Base-by-base conservation (phyloP, 371 early-diverging fungal genomes). In the Circinella umbellata region DNA sequence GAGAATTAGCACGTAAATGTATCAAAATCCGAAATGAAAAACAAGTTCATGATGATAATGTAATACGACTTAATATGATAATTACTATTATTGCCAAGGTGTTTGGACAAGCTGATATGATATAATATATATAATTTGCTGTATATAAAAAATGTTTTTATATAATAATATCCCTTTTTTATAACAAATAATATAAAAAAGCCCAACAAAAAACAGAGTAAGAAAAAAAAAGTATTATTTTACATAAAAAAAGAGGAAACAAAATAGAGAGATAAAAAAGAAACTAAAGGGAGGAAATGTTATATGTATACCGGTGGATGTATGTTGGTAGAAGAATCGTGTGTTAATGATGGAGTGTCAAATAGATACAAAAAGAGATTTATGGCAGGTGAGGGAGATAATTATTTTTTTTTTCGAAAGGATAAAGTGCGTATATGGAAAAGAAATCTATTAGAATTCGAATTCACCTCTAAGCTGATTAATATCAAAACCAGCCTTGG, bases 381-480 rank as follows among this genome's bases (percentile, higher is more conserved):
- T 27, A 42, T 42, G 11, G 42, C 42, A 11, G 42, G 11, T 9
- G 42, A n/a, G 42, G 42, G 42, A 42, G 11, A 42, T 42, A 11
- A 11, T 27, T 27, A 27, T 11, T 42, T 0, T 42, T 42, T 42
- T 42, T 42, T 42, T 42, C 1, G 42, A 42, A 11, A 11, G 11
- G 11, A 9, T 42, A 42, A 42, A 42, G 11, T 11, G 60, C 4
- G 17, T 11, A 60, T 36, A 60, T 13, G 5, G 37, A 62, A 46
- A 62, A 63, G 49, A 48, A 27, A 57, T 62, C 61, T 85, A 27
- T 27, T 27, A 89, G 67, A 89, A 89, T 75, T 89, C 89, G 73
- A 89, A 89, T 68, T 88, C 87, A 68, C 75, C 73, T 51, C 88
- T 79, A 78, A 89, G 88, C 69, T 88, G 85, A 64, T 85, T 85